Percentiles rank a stretch among this genome's conserved stretches.
Evolutionary conservation across 2,329 filamentous ascomycete genomes (phyloP).

Genomic region (Raffaelea albimanens): DNA sequence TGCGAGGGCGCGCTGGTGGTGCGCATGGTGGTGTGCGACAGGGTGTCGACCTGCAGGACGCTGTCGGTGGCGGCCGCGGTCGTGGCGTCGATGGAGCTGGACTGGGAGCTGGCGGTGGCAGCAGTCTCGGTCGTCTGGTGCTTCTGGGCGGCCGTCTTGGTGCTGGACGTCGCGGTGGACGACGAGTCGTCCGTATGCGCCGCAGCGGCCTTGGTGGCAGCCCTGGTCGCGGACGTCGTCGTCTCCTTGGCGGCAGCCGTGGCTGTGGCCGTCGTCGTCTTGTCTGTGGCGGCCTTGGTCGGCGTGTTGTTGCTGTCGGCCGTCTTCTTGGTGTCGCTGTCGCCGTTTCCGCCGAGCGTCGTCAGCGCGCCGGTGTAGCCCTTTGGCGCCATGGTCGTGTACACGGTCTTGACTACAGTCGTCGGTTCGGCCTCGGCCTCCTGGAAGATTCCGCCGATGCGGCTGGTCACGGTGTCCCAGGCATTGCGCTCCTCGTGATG

Average conservation of each 20-base stretch:
- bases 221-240: neutral
- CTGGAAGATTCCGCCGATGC: slow-evolving; percentile 10
- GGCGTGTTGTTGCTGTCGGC: neutral
- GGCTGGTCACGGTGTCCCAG: slow-evolving; percentile 12
- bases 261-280: slow-evolving; percentile 3
- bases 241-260: neutral
- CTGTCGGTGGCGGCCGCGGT: slow-evolving; percentile 3
- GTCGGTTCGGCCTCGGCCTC: neutral
- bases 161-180: neutral
- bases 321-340: neutral
- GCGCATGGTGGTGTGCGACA: too few relatives aligned
- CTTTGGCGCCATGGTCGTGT: slow-evolving; percentile 1
- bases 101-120: neutral
- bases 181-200: neutral
- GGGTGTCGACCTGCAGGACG: slow-evolving; percentile 8
- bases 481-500: slow-evolving; percentile 3
- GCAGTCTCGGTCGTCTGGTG: neutral
- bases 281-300: neutral
- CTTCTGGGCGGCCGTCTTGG: too few relatives aligned
- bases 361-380: slow-evolving; percentile 6
- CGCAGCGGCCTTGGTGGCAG: neutral
- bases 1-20: too few relatives aligned
- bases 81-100: neutral
- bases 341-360: neutral
- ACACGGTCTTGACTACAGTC: slow-evolving; percentile 3